Conservation (phyloP, 192 early-diverging fungal species). For the Kickxella alabastrina region DNA sequence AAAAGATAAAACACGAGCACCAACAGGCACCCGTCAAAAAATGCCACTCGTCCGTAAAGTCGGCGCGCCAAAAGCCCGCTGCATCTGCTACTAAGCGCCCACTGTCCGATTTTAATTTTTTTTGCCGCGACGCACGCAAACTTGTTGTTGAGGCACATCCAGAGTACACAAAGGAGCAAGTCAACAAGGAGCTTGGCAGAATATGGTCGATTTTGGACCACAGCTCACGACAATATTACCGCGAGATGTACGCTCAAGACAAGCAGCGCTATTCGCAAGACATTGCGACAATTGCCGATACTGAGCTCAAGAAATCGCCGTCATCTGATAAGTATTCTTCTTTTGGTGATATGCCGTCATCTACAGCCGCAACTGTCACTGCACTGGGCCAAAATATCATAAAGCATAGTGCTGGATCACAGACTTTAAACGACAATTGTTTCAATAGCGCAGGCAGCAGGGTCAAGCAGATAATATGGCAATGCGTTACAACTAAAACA, state of each 20-base stretch:
- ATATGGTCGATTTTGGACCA: conserved; percentile 36
- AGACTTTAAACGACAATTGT: too few species aligned
- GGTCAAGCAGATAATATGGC: conserved; percentile 16
- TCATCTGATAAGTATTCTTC: too few species aligned
- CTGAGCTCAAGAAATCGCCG: too few species aligned
- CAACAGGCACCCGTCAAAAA: too few species aligned
- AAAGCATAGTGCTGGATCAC: too few species aligned
- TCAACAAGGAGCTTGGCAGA: conserved; percentile 44
- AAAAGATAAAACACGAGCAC: too few species aligned
- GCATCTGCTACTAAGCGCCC: conserved; percentile 25
- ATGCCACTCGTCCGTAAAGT: too few species aligned
- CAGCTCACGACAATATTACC: conserved; percentile 35
- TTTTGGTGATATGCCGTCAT: too few species aligned
- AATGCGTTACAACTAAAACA: conserved; percentile 7
- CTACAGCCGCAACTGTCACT: not conserved
- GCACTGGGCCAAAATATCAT: too few species aligned
- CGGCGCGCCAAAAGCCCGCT: too few species aligned
- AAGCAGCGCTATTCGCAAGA: conserved; percentile 29
- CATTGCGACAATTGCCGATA: conserved; percentile 1
- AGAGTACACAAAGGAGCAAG: conserved; percentile 45
- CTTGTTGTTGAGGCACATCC: conserved; percentile 35
- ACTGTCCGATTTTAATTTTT: conserved; percentile 46
- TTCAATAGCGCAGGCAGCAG: not conserved
- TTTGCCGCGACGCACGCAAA: conserved; percentile 45
- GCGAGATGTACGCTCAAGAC: conserved; percentile 32